A percentile compares a stretch with the other conserved stretches of the same genome.
phyloP scores from a whole-genome alignment of 2,329 filamentous ascomycete genomes.

The Nigrospora sphaerica region DNA sequence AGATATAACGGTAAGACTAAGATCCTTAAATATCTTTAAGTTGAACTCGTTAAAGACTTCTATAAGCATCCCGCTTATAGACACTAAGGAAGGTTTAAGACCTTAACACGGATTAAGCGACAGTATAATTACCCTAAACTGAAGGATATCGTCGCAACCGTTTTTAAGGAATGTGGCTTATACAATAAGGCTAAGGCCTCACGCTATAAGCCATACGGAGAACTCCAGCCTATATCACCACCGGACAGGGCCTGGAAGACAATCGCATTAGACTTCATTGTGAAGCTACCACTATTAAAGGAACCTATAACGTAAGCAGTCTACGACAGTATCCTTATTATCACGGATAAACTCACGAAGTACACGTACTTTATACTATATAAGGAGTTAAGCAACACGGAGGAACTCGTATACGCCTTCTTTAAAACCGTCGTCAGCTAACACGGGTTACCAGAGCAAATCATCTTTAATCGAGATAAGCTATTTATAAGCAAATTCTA shows the following conservation, averaged over 20 bases:
- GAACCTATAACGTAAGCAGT: neutral
- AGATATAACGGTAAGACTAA: too few relatives aligned
- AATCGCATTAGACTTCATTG: neutral
- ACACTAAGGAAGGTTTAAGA: conserved; percentile 2
- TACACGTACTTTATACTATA: neutral
- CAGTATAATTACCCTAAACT: neutral
- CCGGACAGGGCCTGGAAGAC: neutral
- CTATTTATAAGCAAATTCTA: conserved; percentile 1
- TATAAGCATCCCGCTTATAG: neutral
- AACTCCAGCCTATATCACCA: neutral
- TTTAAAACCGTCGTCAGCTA: neutral
- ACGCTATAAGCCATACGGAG: neutral
- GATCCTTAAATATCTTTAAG: neutral
- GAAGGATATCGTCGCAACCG: neutral
- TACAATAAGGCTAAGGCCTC: neutral
- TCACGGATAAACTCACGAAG: neutral
- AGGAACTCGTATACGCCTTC: neutral
- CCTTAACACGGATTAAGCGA: neutral
- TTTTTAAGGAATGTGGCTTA: neutral
- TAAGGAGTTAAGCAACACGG: neutral
- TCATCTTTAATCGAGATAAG: conserved; percentile 1
- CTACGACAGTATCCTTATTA: neutral
- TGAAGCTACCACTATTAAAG: neutral
- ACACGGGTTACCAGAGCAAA: neutral
- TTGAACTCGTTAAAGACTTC: neutral